Base-by-base conservation (phyloP, 768 basidiomycete species). In the Fomitopsis pulvina region DNA sequence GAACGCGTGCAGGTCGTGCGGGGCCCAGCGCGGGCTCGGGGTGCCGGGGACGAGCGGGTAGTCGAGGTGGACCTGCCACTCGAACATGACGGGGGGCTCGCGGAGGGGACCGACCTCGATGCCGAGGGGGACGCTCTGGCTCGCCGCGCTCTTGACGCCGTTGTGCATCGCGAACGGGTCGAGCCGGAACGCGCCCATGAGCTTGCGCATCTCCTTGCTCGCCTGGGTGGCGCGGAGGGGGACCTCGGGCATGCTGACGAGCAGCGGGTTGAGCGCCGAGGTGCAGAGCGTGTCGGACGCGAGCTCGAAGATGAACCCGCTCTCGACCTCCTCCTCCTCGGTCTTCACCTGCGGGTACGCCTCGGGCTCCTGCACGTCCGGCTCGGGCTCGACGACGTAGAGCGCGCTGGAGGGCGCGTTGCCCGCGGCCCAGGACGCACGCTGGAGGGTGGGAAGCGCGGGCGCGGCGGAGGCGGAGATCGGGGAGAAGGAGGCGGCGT, bases 151-250 rank as follows among this genome's bases (percentile, higher is more conserved):
- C 41, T 72, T 71, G 32, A 72, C 68, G 51, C 71, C 78, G 55
- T 85, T 80, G 68, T 66, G 64, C 21, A 67, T 62, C 26, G 85
- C 76, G 57, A 89, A 89, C 0, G 85, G 85, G 63, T 88, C 83
- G 57, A 88, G 73, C 7, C 87, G 76, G 63, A 89, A 86, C 20
- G 81, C 79, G 38, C 78, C 78, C 87, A 90, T 90, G 80, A 87
- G 80, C 42, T 70, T 68, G 47, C 81, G 77, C 87, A 87, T 87
- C 39, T 77, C 73, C 41, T 76, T 73, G 53, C 76, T 73, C 1
- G 85, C 87, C 58, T 87, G 81, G 0, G 84, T 87, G 7, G 86
- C 87, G 41, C 87, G 83, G 12, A 87, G 74, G 7, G 87, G 85
- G 1, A 87, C 85, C 60, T 64, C 58, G 42, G 58, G 52, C 52